Base-by-base conservation (phyloP, 1,284 basidiomycete species). In the Leccinum subatratum region DNA sequence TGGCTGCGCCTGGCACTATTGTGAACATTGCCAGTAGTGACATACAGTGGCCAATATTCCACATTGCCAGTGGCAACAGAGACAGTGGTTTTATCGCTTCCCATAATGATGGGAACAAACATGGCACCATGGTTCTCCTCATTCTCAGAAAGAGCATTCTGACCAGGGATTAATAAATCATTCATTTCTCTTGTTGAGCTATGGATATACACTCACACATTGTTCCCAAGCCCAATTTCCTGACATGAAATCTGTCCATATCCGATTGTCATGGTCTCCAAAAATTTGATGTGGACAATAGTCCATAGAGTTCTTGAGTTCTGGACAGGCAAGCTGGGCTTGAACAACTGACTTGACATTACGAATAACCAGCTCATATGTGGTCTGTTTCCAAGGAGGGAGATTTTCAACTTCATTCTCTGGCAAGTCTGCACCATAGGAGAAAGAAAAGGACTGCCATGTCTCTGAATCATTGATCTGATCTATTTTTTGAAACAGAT, bases 71-170 rank as follows among this genome's bases (percentile, higher is more conserved):
- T 69, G 2, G 28, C 25, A 1, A 69, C 61, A 28, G 63, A 63
- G 0, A 69, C 45, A 0, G 61, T 69, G 1, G 48, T 69, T 20
- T 69, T 69, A 37, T 69, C 42, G 6, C 68, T 67, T 14, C 61
- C 68, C 2, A 69, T 32, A 3, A 69, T 37, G 2, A 69, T 12
- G 0, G 28, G 68, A 4, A 69, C 32, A 3, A 69, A 67, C 25
- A 57, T 57, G 8, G 56, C 56, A 16, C 56, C 56, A 57, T 57
- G 25, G 28, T 57, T 57, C 8, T 57, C 25, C 18, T 28, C 14
- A 28, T 30, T 28, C 14, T 56, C 22, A 22, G 54, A 20, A 14
- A 56, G 54, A 14, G 20, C 14, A 25, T 56, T 56, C 54, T 56
- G 20, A 22, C 39, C 7, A 42, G 39, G 39, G 39, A 56, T 22